Evolutionary conservation across 1,284 basidiomycete genomes (phyloP), one percentile per base, ranked within the genome.

Genomic region (Tranzscheliella williamsii): DNA sequence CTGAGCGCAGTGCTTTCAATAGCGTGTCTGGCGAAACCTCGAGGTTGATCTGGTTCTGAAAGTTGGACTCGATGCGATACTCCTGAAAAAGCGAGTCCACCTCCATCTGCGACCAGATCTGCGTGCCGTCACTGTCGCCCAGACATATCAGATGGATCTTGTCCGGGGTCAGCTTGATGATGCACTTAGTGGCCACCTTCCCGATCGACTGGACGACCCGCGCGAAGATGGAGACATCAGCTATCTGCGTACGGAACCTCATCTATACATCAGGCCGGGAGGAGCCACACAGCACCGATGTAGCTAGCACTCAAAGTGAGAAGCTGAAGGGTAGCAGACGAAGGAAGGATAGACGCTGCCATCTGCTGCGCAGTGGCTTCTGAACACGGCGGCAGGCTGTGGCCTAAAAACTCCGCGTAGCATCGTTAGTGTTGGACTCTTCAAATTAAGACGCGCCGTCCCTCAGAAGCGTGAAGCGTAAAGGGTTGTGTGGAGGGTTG

Each of bases 41-140:
- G 52, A 78, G 65, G 61, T 74, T 76, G 61, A 78, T 78, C 47
- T 74, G 72, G 61, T 78, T 78, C 42, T 73, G 56, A 30, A 60
- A 64, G 52, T 78, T 78, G 37, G 74, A 76, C 34, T 78, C 75
- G 56, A 78, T 70, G 29, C 72, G 67, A 37, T 76, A 70, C 13
- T 67, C 63, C 2, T 61, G 48, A 26, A 68, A 54, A 48, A 65
- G 49, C 18, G 71, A 70, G 37, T 71, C 68, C 17, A 48, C 47
- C 23, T 67, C 50, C 38, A 64, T 73, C 45, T 51, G 75, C 58
- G 73, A 70, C 74, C 73, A 78, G 30, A 78, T 74, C 51, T 78
- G 76, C 0, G 78, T 67, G 11, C 69, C 62, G 12, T 67, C 66
- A 0, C 60, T 63, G 16, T 72, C 70, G 0, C 63, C 63, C n/a